phyloP scores from a whole-genome alignment of 1,284 basidiomycete species.

The Bjerkandera adusta region DNA sequence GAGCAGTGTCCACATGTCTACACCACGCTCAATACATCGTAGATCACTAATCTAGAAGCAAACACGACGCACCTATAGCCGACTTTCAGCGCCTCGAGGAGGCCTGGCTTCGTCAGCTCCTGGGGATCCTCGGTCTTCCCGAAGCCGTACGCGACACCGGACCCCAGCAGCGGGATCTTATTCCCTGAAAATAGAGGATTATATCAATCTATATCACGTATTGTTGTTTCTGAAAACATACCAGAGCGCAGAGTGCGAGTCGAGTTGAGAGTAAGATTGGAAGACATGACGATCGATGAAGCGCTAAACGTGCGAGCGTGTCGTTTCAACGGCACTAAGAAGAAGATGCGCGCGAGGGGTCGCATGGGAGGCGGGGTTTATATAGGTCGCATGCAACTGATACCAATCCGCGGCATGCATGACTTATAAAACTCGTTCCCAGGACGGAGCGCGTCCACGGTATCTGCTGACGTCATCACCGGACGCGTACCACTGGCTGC shows the following conservation, averaged over 20 bases:
- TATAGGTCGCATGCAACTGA: too few relatives aligned
- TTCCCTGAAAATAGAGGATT: constrained; percentile 36
- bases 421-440: too few relatives aligned
- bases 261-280: constrained; percentile 9
- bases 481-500: too few relatives aligned
- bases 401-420: too few relatives aligned
- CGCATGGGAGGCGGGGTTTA: too few relatives aligned
- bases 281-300: constrained; percentile 3
- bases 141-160: constrained; percentile 62
- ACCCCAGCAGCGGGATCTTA: constrained; percentile 72
- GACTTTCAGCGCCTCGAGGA: constrained; percentile 61
- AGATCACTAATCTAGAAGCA: background rate
- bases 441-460: too few relatives aligned
- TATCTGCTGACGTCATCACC: too few relatives aligned
- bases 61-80: constrained; percentile 49
- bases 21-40: background rate
- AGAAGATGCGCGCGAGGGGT: too few relatives aligned
- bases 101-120: constrained; percentile 60
- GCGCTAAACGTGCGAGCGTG: too few relatives aligned
- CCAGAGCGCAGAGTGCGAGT: constrained; percentile 9
- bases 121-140: constrained; percentile 22
- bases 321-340: too few relatives aligned
- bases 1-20: constrained; percentile 71
- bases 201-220: background rate
- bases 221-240: constrained; percentile 3